Evolutionary conservation across 257 asterid genomes (phyloP).

Genomic region (Petunia secreta): DNA sequence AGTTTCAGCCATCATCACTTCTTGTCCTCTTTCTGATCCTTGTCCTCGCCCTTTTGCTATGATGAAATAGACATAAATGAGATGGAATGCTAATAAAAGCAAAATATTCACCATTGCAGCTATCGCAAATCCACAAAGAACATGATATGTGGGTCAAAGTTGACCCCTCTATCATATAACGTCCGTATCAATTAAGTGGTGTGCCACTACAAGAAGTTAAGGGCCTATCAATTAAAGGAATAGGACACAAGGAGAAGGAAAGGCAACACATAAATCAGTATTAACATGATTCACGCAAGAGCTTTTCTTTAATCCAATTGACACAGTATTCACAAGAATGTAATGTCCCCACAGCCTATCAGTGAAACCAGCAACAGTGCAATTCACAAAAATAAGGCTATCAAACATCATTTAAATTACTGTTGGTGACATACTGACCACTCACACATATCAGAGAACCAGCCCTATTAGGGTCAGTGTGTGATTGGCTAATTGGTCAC

Average conservation of each 20-base stretch:
- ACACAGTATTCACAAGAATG: too few species aligned
- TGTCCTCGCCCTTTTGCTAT: slow-evolving; percentile 10
- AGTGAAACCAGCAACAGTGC: too few species aligned
- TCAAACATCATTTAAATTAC: too few species aligned
- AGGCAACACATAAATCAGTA: not conserved
- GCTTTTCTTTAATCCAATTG: not conserved
- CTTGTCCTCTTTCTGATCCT: slow-evolving; percentile 23
- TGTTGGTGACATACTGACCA: too few species aligned
- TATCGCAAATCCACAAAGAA: not conserved
- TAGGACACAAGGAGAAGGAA: not conserved
- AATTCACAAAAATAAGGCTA: too few species aligned
- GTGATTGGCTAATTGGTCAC: too few species aligned
- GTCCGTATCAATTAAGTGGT: not conserved
- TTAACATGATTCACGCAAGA: not conserved
- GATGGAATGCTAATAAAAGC: not conserved
- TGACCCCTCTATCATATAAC: not conserved
- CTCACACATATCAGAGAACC: too few species aligned
- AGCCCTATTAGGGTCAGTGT: too few species aligned
- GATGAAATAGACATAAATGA: slow-evolving; percentile 16
- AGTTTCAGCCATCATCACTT: slow-evolving; percentile 20
- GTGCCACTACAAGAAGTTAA: not conserved
- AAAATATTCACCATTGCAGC: not conserved
- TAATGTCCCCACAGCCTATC: too few species aligned
- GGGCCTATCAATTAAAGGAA: not conserved
- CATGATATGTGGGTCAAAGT: not conserved